Percentiles rank a stretch among this genome's conserved stretches.
phyloP scores from a whole-genome alignment of 371 early-diverging fungal species.

The Caulochytrium protostelioides region DNA sequence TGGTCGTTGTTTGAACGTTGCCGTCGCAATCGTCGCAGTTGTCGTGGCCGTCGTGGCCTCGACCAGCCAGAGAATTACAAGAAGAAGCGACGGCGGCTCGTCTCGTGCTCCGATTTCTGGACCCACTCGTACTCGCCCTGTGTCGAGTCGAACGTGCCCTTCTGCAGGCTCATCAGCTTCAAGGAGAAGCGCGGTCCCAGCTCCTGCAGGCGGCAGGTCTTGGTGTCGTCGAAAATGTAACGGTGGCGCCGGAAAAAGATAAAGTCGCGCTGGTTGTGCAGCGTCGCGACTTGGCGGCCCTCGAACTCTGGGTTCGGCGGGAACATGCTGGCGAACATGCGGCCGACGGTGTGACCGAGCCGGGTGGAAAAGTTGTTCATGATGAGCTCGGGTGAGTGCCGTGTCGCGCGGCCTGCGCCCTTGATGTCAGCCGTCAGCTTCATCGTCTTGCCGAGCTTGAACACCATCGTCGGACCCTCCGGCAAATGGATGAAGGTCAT shows the following conservation, averaged over 20 bases:
- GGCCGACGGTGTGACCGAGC: slow-evolving; percentile 86
- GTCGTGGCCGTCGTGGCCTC: too few species aligned
- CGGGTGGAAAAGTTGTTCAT: slow-evolving; percentile 94
- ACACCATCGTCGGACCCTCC: slow-evolving; percentile 89
- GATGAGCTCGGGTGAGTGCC: slow-evolving; percentile 87
- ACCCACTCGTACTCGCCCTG: slow-evolving; percentile 85
- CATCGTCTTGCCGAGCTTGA: slow-evolving; percentile 63
- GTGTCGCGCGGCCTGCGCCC: slow-evolving; percentile 60
- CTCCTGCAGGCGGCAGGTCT: slow-evolving; percentile 79
- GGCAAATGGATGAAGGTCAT: slow-evolving; percentile 86
- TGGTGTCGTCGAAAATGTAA: slow-evolving; percentile 73
- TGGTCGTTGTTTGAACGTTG: too few species aligned
- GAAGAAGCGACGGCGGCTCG: slow-evolving; percentile 61
- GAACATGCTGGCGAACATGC: slow-evolving; percentile 87
- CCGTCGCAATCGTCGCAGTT: too few species aligned
- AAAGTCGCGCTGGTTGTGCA: slow-evolving; percentile 98
- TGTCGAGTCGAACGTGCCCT: slow-evolving; percentile 71
- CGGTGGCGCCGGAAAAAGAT: slow-evolving; percentile 95
- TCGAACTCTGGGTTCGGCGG: slow-evolving; percentile 91
- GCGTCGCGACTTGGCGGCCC: slow-evolving; percentile 86
- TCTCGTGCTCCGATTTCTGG: slow-evolving; percentile 75
- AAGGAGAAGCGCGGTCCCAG: slow-evolving; percentile 93
- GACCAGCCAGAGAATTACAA: slow-evolving; percentile 31
- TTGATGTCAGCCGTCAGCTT: slow-evolving; percentile 39
- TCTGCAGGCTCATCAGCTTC: slow-evolving; percentile 77